Percentiles rank a stretch among this genome's conserved stretches.
Evolutionary conservation across 2,329 filamentous ascomycete genomes (phyloP).

Genomic region (Aspergillus amoenus): DNA sequence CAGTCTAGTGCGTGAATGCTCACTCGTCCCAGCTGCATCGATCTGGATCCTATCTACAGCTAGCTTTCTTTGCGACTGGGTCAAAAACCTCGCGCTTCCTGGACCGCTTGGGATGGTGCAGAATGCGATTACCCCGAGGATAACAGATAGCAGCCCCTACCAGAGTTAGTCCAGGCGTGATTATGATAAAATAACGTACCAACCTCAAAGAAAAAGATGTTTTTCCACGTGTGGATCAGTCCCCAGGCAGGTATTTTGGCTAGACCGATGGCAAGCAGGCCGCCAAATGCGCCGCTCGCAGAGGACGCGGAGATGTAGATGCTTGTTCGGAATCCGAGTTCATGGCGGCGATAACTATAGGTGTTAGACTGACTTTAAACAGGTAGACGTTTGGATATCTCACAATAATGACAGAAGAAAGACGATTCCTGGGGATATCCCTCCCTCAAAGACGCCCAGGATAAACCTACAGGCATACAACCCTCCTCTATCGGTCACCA

Average conservation of each 20-base stretch:
- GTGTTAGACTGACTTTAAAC: neutral
- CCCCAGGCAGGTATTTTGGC: constrained; percentile 6
- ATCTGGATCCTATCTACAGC: constrained; percentile 1
- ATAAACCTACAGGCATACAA: constrained; percentile 8
- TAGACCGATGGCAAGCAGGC: constrained; percentile 9
- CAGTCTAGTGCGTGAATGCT: neutral
- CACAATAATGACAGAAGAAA: constrained; percentile 11
- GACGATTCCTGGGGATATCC: constrained; percentile 5
- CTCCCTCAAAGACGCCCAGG: constrained; percentile 7
- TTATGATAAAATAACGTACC: no score
- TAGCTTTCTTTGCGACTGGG: neutral
- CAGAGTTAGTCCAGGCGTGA: neutral
- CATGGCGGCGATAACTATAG: constrained; percentile 12
- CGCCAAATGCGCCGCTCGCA: constrained; percentile 13
- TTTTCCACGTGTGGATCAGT: constrained; percentile 9
- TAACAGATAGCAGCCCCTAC: constrained; percentile 4
- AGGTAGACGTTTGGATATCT: neutral
- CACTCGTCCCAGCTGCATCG: constrained; percentile 6
- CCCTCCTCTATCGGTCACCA: neutral
- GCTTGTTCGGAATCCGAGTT: constrained; percentile 11
- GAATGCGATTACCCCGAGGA: constrained; percentile 1
- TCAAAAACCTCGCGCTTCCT: neutral
- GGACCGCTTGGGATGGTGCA: neutral
- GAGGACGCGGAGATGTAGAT: constrained; percentile 16
- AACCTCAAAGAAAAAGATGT: constrained; percentile 16